These are phyloP conservation scores for Selaginella moellendorffii DNA, from an alignment of 75 land plant genomes.

Conservation along the genomic window DNA sequence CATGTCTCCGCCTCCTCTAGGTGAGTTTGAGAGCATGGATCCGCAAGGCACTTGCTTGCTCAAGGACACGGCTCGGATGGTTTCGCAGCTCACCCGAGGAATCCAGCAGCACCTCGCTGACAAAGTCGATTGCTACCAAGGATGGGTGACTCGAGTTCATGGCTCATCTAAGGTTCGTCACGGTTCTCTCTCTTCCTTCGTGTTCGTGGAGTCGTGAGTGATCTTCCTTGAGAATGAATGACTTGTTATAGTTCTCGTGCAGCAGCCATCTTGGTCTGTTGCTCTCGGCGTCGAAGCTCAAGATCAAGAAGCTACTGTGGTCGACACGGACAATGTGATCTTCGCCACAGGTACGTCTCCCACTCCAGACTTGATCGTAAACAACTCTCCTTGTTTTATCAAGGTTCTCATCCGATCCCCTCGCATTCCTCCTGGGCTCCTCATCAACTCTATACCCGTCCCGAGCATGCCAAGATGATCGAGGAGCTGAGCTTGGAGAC, in stretches of 20 bases:
- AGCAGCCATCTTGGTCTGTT: neutral
- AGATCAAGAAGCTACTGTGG: neutral
- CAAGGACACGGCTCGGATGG: neutral
- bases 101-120: neutral
- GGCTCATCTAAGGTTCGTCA: neutral
- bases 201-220: neutral
- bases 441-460: neutral
- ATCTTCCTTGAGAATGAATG: too few relatives aligned
- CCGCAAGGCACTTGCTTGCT: neutral
- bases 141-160: neutral
- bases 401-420: conserved; percentile 6
- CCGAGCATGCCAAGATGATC: neutral
- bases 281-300: neutral
- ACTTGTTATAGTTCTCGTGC: neutral
- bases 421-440: neutral
- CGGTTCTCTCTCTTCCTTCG: neutral
- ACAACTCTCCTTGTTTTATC: neutral
- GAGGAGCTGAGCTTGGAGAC: conserved; percentile 10
- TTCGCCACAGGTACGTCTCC: neutral
- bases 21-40: neutral
- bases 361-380: neutral
- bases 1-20: neutral
- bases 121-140: neutral
- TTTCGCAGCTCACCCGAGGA: neutral
- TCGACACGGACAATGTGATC: neutral